Base-by-base conservation (phyloP, 768 basidiomycete genomes). In the Leccinum truebloodii region DNA sequence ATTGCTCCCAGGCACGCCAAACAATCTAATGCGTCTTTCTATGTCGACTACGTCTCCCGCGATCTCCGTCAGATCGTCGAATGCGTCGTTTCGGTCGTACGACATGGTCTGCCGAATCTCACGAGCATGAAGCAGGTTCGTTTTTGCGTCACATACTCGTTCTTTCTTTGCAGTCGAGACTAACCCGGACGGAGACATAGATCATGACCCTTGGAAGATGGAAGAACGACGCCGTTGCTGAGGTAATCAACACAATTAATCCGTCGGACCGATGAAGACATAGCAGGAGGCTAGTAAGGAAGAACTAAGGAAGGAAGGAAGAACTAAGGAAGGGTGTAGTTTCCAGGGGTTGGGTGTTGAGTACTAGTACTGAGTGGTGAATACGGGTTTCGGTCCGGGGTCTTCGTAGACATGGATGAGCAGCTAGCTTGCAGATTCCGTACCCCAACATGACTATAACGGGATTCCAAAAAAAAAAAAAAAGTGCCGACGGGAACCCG, bases 41-140 rank as follows among this genome's bases (percentile, higher is more conserved):
- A 95, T 62, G 84, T 94, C 16, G 84, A 87, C 57, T 90, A 87
- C 60, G 84, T 96, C 34, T 77, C 86, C 2, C 80, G 89, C n/a
- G 92, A 97, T 71, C 78, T 98, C 26, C 78, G 74, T 12, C 86
- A 86, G 61, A 88, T 97, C 18, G 85, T 95, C 1, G 88, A 90
- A 51, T 83, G 80, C 37, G 92, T 95, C n/a, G 94, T 98, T 0
- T 95, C 94, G 4, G 83, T 88, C 59, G 91, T 89, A n/a, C 83
- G 89, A 67, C 88, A 92, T 65, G 95, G 95, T 0, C 79, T 95
- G 24, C 86, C 93, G 10, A 96, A 98, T 72, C 80, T 95, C 16
- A 83, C 89, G 68, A 94, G 91, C 71, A 88, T 93, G 3, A 91
- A 87, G 70, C 94, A 95, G 81, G 94, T 90, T 54, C 26, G 82